Evolutionary conservation across 148 eudicot genomes (phyloP).

Genomic region (Rhododendron henanense): DNA sequence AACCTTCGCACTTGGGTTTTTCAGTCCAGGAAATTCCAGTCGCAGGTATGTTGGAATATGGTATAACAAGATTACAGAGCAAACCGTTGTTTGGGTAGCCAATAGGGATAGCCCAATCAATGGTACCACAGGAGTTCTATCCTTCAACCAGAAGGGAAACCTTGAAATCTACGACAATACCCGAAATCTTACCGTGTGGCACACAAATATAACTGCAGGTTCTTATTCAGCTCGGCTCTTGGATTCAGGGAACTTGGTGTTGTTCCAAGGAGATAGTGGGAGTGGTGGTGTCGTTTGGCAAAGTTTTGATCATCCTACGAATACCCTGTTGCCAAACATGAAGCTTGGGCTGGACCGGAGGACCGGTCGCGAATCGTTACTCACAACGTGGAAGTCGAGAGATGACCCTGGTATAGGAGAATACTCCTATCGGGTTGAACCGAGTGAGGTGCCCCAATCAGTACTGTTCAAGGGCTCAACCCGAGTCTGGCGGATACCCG

Average conservation of each 20-base stretch:
- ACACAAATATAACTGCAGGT: background rate
- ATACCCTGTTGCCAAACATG: background rate
- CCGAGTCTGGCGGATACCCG: background rate
- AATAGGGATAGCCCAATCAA: constrained; percentile 18
- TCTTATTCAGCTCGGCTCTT: background rate
- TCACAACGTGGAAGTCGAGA: constrained; percentile 3
- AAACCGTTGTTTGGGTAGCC: constrained; percentile 9
- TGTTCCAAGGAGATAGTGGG: background rate
- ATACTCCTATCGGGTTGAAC: background rate
- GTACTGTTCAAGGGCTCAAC: background rate
- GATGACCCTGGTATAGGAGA: background rate
- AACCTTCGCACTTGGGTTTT: constrained; percentile 13
- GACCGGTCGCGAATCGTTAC: background rate
- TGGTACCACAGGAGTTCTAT: constrained; percentile 11
- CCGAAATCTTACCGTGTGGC: background rate
- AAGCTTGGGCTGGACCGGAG: background rate
- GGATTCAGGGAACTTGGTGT: constrained; percentile 6
- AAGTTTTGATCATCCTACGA: constrained; percentile 6
- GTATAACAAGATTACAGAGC: constrained; percentile 7
- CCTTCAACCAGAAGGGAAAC: constrained; percentile 12
- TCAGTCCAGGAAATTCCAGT: background rate
- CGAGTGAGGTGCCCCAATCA: background rate
- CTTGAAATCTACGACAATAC: background rate
- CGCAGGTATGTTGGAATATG: constrained; percentile 22
- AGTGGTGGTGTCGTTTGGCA: background rate